phyloP scores from a whole-genome alignment of 441 rosid genomes.

The Pelargonium cotyledonis region DNA sequence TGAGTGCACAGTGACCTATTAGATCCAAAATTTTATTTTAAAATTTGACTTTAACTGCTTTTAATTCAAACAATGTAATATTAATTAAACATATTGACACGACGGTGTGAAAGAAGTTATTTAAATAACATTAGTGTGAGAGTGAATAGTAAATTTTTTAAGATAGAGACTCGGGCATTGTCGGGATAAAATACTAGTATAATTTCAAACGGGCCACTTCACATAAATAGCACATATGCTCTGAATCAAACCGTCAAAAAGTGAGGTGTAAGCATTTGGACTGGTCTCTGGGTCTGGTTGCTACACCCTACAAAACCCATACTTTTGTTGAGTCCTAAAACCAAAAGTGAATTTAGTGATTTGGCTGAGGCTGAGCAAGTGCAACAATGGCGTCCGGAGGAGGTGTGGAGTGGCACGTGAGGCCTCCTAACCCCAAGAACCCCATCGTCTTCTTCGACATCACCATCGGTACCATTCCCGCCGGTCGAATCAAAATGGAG shows the following conservation, averaged over 20 bases:
- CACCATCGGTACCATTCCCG: slow-evolving; percentile 83
- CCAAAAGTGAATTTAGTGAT: not conserved
- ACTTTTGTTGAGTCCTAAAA: not conserved
- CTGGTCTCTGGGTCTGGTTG: not conserved
- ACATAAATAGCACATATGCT: too few species aligned
- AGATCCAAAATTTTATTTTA: too few species aligned
- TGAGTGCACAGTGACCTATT: too few species aligned
- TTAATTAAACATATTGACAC: too few species aligned
- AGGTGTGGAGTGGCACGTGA: slow-evolving; percentile 87
- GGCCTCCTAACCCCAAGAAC: slow-evolving; percentile 89
- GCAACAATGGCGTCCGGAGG: slow-evolving; percentile 49
- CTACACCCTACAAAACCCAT: not conserved
- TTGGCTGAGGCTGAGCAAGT: not conserved
- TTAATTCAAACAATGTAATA: too few species aligned
- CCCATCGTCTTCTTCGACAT: slow-evolving; percentile 90
- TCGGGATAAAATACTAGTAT: too few species aligned
- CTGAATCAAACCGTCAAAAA: not conserved
- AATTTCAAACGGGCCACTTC: too few species aligned
- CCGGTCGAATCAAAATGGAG: slow-evolving; percentile 96
- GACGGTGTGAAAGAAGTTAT: too few species aligned
- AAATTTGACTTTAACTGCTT: too few species aligned
- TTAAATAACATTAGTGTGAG: too few species aligned
- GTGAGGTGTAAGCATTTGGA: not conserved
- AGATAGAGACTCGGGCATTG: too few species aligned
- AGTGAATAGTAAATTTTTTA: too few species aligned